Conservation (phyloP, 768 basidiomycete genomes). For the Rhodotorula paludigena region DNA sequence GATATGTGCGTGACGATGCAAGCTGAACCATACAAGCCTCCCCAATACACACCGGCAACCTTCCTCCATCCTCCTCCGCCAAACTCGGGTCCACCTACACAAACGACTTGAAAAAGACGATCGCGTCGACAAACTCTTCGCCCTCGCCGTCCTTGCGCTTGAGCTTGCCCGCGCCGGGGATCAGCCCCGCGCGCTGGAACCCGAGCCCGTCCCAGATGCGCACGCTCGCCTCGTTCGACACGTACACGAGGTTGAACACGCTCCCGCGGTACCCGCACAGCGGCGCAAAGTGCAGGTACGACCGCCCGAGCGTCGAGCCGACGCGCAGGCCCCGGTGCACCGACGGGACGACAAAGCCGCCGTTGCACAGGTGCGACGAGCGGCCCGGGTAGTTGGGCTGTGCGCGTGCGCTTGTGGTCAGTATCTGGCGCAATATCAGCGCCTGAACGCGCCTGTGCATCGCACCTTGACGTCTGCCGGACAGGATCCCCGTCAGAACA, state of each 20-base stretch:
- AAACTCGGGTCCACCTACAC: too few relatives aligned
- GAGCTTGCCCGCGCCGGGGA: slow-evolving; percentile 59
- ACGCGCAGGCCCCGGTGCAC: slow-evolving; percentile 61
- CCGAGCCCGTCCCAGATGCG: slow-evolving; percentile 74
- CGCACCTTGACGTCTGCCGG: slow-evolving; percentile 31
- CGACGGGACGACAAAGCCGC: slow-evolving; percentile 72
- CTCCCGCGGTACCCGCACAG: slow-evolving; percentile 54
- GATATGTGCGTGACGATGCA: too few relatives aligned
- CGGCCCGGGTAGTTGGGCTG: slow-evolving; percentile 40
- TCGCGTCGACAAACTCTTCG: slow-evolving; percentile 85
- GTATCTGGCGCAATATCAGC: background rate
- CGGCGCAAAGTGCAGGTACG: slow-evolving; percentile 76
- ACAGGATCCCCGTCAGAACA: background rate
- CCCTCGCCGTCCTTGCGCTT: slow-evolving; percentile 56
- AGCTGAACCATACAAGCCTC: too few relatives aligned
- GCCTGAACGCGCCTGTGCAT: background rate
- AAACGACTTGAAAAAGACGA: slow-evolving; percentile 51
- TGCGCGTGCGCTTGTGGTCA: background rate
- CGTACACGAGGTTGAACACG: slow-evolving; percentile 86
- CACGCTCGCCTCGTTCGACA: slow-evolving; percentile 64
- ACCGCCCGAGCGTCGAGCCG: slow-evolving; percentile 66
- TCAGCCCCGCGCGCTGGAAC: slow-evolving; percentile 53
- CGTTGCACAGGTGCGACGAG: slow-evolving; percentile 58
- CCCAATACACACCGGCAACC: background rate
- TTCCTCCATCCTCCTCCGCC: background rate